Base-by-base conservation (phyloP, 352 stramenopile genomes). In the Phytophthora fragariae region DNA sequence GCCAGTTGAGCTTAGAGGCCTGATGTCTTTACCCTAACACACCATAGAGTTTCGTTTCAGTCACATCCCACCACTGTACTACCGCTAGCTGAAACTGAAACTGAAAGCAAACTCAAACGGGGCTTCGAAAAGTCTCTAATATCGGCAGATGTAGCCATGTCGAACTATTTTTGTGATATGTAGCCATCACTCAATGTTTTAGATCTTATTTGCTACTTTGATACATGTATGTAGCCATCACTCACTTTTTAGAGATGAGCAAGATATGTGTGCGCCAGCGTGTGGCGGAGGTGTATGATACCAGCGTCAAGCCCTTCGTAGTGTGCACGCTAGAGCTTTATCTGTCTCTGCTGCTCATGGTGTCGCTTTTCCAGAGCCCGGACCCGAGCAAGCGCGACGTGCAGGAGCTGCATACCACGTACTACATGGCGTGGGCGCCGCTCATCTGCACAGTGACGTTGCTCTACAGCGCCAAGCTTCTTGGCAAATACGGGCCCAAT, bases 301-400 rank as follows among this genome's bases (percentile, higher is more conserved):
- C 12, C 27, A 53, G 73, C 31, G 58, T 85, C 47, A 90, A 90
- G 68, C 59, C 66, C 27, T 73, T 89, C 11, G 64, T 89, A 12
- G 77, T 91, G n/a, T 83, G 69, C 37, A 73, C 62, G 17, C 61
- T 91, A 19, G 81, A 91, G 57, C 57, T 91, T 49, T 88, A 84
- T 65, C 73, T 91, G 14, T 88, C 83, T 7, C 60, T 88, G 11
- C 49, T 84, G 57, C 78, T 91, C n/a, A 65, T 88, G 67, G 66
- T 84, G 37, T 83, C 79, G 44, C 80, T 91, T 19, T 91, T 91
- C 50, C 75, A 91, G 60, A 83, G 77, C 37, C 63, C 74, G 14
- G 70, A 85, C 37, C 64, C 69, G 11, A 33, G 24, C 59, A 65
- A 68, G 6, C 81, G 80, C 17, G 83, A 91, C 59, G 57, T 74